phyloP scores from a whole-genome alignment of 257 asterid genomes.

The Mitragyna speciosa region DNA sequence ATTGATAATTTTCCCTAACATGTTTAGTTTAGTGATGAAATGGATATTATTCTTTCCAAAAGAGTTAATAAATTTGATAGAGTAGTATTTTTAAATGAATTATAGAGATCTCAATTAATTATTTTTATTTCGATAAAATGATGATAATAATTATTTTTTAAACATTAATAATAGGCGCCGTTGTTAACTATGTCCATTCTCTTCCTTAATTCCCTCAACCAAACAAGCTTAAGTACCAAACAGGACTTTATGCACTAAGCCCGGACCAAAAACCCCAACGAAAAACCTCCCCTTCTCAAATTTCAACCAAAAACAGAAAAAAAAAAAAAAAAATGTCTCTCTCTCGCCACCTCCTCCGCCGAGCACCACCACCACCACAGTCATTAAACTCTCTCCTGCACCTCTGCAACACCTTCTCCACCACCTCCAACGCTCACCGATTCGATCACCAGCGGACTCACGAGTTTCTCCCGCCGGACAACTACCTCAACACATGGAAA shows the following conservation, averaged over 20 bases:
- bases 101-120: too few species aligned
- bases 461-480: conserved; percentile 50
- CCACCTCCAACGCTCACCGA: conserved; percentile 31
- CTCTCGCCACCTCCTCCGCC: conserved; percentile 54
- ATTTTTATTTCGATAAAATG: too few species aligned
- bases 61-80: too few species aligned
- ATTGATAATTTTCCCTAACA: too few species aligned
- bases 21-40: too few species aligned
- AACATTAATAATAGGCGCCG: too few species aligned
- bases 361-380: conserved; percentile 16
- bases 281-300: background rate
- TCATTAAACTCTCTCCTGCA: conserved; percentile 9
- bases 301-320: background rate
- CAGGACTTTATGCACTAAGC: background rate
- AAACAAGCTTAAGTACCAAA: background rate
- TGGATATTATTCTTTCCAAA: too few species aligned
- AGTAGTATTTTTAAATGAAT: too few species aligned
- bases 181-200: too few species aligned
- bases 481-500: conserved; percentile 70
- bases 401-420: conserved; percentile 34
- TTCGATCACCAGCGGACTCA: conserved; percentile 35
- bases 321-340: conserved; percentile 35
- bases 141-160: too few species aligned
- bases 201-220: too few species aligned
- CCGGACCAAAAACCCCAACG: background rate